Evolutionary conservation across 148 eudicot genomes (phyloP), one percentile per base, ranked within the genome.

Genomic region (Vaccinium macrocarpon): DNA sequence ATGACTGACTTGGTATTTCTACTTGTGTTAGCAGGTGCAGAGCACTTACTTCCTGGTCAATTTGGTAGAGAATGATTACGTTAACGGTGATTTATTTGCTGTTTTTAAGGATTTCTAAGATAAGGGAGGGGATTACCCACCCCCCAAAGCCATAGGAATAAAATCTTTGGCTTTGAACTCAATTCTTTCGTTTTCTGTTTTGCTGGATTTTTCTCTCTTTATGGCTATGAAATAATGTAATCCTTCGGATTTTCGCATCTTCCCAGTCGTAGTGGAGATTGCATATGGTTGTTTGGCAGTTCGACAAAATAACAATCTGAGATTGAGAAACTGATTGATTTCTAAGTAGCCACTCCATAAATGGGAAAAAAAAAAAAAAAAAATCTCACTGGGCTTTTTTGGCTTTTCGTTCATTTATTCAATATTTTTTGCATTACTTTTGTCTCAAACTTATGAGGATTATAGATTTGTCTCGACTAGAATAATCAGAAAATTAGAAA

Each of bases 51-150:
- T 79, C 89, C 87, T 91, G 91, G 93, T 91, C 71, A 91, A 90
- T 85, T 86, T 91, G 93, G 91, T 91, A 6, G 93, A 91, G 73
- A 91, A 91, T 27, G 93, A 91, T 81, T 91, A 88, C 82, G 74
- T 89, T 51, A 75, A 84, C 2, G 86, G 93, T 78, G 89, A 91
- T 82, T 78, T 91, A 50, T 91, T 91, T 86, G 87, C 88, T 53
- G 88, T 88, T 70, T 91, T 91, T 82, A 83, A 82, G 51, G 87
- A 81, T 51, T 42, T 90, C 78, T 88, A 82, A 88, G 55, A 64
- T 27, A 70, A 56, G 49, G 15, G 38, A 56, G 49, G 15, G 38
- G 64, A 14, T 38, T 23, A 75, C 56, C 66, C 19, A 48, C n/a
- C 78, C 16, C 1, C 42, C 4, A 10, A 68, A 64, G 83, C 76